These are phyloP conservation scores for Austroboletus olivaceoglutinosus DNA, from an alignment of 1,284 basidiomycete genomes.

Conservation along the genomic window DNA sequence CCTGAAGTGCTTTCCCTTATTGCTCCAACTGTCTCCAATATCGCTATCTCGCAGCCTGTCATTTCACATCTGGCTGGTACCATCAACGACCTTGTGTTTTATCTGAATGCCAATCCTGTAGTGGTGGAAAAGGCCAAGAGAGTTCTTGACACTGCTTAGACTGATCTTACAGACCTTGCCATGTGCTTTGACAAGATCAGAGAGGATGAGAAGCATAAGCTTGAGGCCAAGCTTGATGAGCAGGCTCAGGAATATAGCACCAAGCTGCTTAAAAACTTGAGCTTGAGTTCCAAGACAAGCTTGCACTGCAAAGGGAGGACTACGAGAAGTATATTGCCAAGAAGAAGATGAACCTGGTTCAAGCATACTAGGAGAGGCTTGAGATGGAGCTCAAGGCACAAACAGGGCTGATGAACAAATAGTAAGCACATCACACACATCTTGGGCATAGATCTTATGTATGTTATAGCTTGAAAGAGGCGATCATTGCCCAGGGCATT, in stretches of 20 bases:
- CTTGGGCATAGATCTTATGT: background rate
- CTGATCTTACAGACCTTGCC: conserved; percentile 81
- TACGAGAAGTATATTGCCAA: conserved; percentile 83
- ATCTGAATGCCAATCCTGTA: conserved; percentile 72
- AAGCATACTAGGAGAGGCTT: conserved; percentile 84
- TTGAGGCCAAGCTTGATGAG: conserved; percentile 80
- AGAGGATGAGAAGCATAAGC: conserved; percentile 73
- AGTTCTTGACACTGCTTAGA: conserved; percentile 73
- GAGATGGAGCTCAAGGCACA: conserved; percentile 86
- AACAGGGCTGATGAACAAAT: conserved; percentile 91
- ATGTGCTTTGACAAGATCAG: conserved; percentile 79
- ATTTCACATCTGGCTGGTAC: conserved; percentile 90
- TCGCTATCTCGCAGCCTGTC: conserved; percentile 79
- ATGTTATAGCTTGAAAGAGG: conserved; percentile 76
- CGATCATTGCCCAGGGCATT: conserved; percentile 95
- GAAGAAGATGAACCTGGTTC: conserved; percentile 73
- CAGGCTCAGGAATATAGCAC: conserved; percentile 83
- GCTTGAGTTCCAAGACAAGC: conserved; percentile 79
- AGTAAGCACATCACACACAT: conserved; percentile 46
- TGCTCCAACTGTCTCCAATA: conserved; percentile 76
- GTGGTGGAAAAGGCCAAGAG: conserved; percentile 66
- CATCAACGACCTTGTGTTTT: conserved; percentile 89
- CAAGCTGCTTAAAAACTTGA: conserved; percentile 82
- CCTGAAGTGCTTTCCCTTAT: conserved; percentile 67
- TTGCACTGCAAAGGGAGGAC: conserved; percentile 83